Evolutionary conservation across 352 stramenopile species (phyloP).

Genomic region (Globisporangium perplexum): DNA sequence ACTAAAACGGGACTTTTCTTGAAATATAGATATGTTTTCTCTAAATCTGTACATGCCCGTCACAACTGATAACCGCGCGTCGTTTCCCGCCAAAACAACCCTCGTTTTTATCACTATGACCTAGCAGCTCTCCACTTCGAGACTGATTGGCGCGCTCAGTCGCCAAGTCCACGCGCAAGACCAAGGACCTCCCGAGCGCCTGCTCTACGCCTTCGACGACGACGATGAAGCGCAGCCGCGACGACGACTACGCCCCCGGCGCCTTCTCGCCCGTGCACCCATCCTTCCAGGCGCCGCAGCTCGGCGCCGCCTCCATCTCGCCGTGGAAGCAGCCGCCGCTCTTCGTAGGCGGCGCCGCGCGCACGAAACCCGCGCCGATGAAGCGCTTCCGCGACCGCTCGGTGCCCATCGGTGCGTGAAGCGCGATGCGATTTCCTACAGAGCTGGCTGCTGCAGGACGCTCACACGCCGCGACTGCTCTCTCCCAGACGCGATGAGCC

Average conservation of each 20-base stretch:
- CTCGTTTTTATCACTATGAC: not conserved
- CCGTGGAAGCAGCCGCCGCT: conserved; percentile 42
- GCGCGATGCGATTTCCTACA: not conserved
- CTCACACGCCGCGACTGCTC: not conserved
- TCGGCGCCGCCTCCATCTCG: conserved; percentile 29
- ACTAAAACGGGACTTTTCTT: not conserved
- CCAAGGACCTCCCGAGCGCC: too few species aligned
- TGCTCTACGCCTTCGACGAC: too few species aligned
- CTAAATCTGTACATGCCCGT: not conserved
- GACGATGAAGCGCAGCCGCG: conserved; percentile 17
- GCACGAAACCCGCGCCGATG: conserved; percentile 14
- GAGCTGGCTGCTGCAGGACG: not conserved
- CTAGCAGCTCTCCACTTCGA: too few species aligned
- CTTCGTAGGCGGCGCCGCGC: not conserved
- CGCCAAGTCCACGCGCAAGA: not conserved
- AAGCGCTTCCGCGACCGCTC: conserved; percentile 69
- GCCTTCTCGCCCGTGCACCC: conserved; percentile 9
- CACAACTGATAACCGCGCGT: too few species aligned
- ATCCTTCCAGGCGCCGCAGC: conserved; percentile 10
- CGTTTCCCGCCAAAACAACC: not conserved
- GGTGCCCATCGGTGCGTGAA: conserved; percentile 51
- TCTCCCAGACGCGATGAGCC: conserved; percentile 56
- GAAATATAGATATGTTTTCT: conserved; percentile 1
- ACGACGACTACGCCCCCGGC: conserved; percentile 9
- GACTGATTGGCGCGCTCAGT: not conserved